phyloP scores from a whole-genome alignment of 2,329 filamentous ascomycete genomes.

The Aspergillus sp. region DNA sequence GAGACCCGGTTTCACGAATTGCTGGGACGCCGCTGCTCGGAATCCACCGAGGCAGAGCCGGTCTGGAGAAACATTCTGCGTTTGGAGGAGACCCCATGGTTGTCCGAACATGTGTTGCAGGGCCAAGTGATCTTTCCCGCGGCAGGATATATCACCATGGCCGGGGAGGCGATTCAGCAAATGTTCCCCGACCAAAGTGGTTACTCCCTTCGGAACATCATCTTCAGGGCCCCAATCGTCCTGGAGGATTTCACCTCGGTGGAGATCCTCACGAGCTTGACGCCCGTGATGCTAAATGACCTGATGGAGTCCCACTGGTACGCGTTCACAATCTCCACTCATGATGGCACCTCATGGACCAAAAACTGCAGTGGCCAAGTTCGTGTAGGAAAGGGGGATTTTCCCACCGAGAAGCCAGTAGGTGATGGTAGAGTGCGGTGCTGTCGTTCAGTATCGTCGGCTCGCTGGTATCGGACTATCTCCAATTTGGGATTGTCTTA shows the following conservation, averaged over 20 bases:
- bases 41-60: conserved; percentile 17
- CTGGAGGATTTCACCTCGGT: conserved; percentile 1
- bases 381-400: too few relatives aligned
- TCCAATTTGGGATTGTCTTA: conserved; percentile 9
- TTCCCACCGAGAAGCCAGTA: not conserved
- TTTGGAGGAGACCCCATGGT: conserved; percentile 21
- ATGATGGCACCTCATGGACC: conserved; percentile 7
- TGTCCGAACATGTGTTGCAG: conserved; percentile 22
- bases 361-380: conserved; percentile 13
- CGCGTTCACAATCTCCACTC: conserved; percentile 10
- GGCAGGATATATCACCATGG: conserved; percentile 21
- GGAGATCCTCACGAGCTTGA: conserved; percentile 11
- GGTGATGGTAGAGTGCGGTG: not conserved
- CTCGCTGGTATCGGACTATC: conserved; percentile 7
- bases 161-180: conserved; percentile 16
- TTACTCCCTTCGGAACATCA: conserved; percentile 9
- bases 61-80: conserved; percentile 24
- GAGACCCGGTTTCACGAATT: conserved; percentile 21
- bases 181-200: conserved; percentile 2
- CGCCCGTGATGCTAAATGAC: conserved; percentile 3
- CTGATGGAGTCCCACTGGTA: conserved; percentile 11
- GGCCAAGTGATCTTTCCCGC: conserved; percentile 16
- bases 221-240: conserved; percentile 6
- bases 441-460: not conserved
- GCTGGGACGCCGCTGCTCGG: conserved; percentile 18